These are phyloP conservation scores for Wickerhamomyces sp. DNA, from an alignment of 1,139 yeast genomes.

Conservation along the genomic window DNA sequence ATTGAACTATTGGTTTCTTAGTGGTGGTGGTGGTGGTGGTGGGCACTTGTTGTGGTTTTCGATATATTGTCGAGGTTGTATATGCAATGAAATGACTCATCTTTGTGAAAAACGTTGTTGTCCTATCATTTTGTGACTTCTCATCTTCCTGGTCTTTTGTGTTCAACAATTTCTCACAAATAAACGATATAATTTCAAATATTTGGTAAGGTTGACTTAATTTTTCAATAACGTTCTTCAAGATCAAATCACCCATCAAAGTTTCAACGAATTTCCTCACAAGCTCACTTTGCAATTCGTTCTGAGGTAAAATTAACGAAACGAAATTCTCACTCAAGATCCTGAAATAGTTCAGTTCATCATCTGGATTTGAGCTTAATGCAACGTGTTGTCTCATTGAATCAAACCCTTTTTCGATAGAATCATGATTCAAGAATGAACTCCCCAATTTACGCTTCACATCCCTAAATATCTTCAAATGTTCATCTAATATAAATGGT, in stretches of 20 bases:
- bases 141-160: neutral
- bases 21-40: too few species aligned
- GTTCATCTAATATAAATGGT: slow-evolving; percentile 35
- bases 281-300: slow-evolving; percentile 32
- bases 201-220: slow-evolving; percentile 27
- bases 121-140: neutral
- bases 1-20: slow-evolving; percentile 3
- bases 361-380: slow-evolving; percentile 25
- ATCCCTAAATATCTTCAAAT: slow-evolving; percentile 24
- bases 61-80: slow-evolving; percentile 8
- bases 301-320: slow-evolving; percentile 32
- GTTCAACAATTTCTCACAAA: slow-evolving; percentile 10
- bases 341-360: slow-evolving; percentile 28
- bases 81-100: slow-evolving; percentile 13
- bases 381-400: slow-evolving; percentile 46
- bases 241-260: slow-evolving; percentile 36
- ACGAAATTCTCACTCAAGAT: slow-evolving; percentile 31
- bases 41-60: neutral
- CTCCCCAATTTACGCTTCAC: slow-evolving; percentile 23
- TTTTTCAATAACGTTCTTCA: slow-evolving; percentile 35
- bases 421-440: slow-evolving; percentile 24
- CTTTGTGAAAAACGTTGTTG: neutral
- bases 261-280: slow-evolving; percentile 33
- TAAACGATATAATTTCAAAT: slow-evolving; percentile 16
- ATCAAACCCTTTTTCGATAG: slow-evolving; percentile 30